Conservation (phyloP, 169 alveolate species). For the Miamiensis avidus region DNA sequence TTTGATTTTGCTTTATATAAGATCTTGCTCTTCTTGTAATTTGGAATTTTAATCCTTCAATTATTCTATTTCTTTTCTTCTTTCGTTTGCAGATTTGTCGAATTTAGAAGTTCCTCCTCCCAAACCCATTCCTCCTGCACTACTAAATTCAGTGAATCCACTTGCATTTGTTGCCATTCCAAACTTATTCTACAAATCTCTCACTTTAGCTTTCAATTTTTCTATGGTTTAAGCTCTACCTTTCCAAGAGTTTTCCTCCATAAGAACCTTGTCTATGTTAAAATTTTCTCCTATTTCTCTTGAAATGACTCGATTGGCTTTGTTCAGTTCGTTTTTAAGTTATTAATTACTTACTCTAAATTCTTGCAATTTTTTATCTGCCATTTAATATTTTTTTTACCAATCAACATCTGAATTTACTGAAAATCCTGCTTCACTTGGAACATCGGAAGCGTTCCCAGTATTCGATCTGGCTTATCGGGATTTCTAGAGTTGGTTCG, state of each 20-base stretch:
- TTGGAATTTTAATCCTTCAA: conserved; percentile 5
- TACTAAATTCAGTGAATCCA: no score
- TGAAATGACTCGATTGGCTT: conserved; percentile 22
- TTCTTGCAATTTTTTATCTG: conserved; percentile 30
- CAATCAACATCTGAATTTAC: conserved; percentile 29
- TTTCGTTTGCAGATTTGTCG: not conserved
- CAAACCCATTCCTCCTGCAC: not conserved
- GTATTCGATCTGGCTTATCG: not conserved
- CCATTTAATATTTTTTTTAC: conserved; percentile 24
- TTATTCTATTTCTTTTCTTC: conserved; percentile 1
- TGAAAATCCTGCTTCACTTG: not conserved
- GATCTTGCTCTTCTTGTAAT: conserved; percentile 19
- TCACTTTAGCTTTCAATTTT: conserved; percentile 31
- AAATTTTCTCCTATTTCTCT: conserved; percentile 38
- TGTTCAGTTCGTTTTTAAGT: conserved; percentile 22
- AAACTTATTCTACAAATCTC: conserved; percentile 20
- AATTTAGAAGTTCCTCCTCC: not conserved
- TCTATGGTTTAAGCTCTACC: conserved; percentile 36
- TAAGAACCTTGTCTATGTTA: conserved; percentile 14
- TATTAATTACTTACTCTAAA: conserved; percentile 19
- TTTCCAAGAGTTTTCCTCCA: conserved; percentile 40
- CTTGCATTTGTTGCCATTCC: conserved; percentile 10
- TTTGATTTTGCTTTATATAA: conserved; percentile 17
- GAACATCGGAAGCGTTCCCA: not conserved
- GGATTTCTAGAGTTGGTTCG: not conserved